Conservation (phyloP, 768 basidiomycete species). For the Kwoniella shandongensis region DNA sequence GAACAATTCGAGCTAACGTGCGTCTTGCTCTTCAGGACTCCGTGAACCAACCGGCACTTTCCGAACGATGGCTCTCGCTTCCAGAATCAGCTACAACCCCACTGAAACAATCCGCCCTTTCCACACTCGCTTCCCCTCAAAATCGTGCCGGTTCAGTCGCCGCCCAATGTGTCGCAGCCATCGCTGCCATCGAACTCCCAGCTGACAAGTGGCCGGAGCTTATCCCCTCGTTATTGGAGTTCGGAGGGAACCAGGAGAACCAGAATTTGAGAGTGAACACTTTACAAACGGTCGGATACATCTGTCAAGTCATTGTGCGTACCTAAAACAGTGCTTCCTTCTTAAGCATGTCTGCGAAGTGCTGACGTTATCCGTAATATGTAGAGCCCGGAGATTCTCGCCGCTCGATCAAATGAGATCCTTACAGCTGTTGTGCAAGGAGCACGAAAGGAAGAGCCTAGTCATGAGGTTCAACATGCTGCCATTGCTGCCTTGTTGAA, state of each 20-base stretch:
- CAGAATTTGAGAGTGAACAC: slow-evolving; percentile 71
- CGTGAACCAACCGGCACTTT: slow-evolving; percentile 71
- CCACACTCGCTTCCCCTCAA: slow-evolving; percentile 72
- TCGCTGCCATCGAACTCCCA: slow-evolving; percentile 90
- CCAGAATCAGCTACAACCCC: slow-evolving; percentile 66
- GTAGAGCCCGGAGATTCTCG: slow-evolving; percentile 90
- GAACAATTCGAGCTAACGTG: neutral
- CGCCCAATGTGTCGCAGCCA: slow-evolving; percentile 89
- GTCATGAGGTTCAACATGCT: slow-evolving; percentile 83
- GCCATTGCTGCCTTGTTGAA: slow-evolving; percentile 91
- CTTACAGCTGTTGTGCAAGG: slow-evolving; percentile 98
- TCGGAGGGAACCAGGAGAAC: slow-evolving; percentile 73
- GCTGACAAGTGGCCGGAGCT: slow-evolving; percentile 84
- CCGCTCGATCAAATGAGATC: slow-evolving; percentile 90
- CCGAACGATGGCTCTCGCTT: slow-evolving; percentile 79
- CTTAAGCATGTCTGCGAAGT: slow-evolving; percentile 4
- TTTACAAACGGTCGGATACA: slow-evolving; percentile 91
- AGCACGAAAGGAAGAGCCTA: slow-evolving; percentile 91
- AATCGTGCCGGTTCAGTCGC: slow-evolving; percentile 79
- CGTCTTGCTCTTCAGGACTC: slow-evolving; percentile 61
- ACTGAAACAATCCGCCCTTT: slow-evolving; percentile 83
- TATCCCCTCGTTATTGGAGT: slow-evolving; percentile 80
- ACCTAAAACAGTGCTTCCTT: neutral
- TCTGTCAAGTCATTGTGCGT: slow-evolving; percentile 94
- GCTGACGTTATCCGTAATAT: neutral